Percentiles rank a stretch among this genome's conserved stretches.
Evolutionary conservation across 2,329 filamentous ascomycete species (phyloP).

Genomic region (Penicillium vulpinum): DNA sequence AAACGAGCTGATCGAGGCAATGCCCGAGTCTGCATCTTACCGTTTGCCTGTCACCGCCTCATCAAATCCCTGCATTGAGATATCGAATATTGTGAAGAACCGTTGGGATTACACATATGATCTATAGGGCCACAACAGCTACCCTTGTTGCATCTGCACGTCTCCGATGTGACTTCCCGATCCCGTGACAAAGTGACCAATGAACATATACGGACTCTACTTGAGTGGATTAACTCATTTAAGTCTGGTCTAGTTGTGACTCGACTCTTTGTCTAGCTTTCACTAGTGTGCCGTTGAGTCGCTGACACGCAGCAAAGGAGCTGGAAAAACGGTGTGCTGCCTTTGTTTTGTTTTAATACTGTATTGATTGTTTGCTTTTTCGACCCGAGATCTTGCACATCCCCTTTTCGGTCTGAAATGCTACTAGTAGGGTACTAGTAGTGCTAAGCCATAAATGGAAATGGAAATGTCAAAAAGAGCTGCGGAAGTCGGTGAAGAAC

Average conservation of each 20-base stretch:
- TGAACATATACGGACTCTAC: not conserved
- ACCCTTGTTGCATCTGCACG: conserved; percentile 11
- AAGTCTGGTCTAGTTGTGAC: not conserved
- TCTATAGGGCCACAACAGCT: not conserved
- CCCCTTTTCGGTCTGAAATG: not conserved
- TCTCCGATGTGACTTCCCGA: conserved; percentile 13
- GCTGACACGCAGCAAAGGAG: not conserved
- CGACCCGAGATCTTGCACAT: not conserved
- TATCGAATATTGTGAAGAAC: not conserved
- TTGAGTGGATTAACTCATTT: not conserved
- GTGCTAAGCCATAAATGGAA: not conserved
- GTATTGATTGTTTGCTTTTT: not conserved
- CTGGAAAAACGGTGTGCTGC: not conserved
- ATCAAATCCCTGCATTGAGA: not conserved
- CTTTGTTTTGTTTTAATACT: not conserved
- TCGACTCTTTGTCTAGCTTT: not conserved
- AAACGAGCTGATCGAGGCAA: not conserved
- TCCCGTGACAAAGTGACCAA: conserved; percentile 9
- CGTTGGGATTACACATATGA: not conserved
- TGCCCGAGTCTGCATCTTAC: not conserved
- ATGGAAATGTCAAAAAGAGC: not conserved
- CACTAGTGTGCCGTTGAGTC: not conserved
- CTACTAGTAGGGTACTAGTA: not conserved
- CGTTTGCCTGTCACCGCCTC: not conserved
- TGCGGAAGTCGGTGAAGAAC: not conserved